phyloP scores from a whole-genome alignment of 2,329 filamentous ascomycete species.

The Fusarium sororula region DNA sequence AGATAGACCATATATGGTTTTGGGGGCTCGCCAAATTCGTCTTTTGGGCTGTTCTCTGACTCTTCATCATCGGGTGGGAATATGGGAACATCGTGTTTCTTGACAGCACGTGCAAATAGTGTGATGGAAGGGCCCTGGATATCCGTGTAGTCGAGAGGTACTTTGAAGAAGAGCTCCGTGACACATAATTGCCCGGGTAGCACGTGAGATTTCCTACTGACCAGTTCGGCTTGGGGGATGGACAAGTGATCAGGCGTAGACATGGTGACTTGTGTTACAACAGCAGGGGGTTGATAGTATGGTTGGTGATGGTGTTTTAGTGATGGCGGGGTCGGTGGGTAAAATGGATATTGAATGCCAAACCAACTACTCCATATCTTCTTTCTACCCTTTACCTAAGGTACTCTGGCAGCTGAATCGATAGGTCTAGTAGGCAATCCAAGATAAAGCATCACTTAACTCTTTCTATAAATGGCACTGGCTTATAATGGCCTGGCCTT shows the following conservation, averaged over 20 bases:
- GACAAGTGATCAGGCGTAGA: conserved; percentile 27
- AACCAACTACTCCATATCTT: not conserved
- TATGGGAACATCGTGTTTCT: conserved; percentile 71
- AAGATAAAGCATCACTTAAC: not conserved
- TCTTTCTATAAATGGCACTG: not conserved
- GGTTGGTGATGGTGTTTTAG: not conserved
- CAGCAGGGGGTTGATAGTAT: not conserved
- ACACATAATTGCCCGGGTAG: conserved; percentile 74
- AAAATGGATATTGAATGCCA: not conserved
- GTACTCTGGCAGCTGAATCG: not conserved
- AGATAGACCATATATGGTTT: conserved; percentile 76
- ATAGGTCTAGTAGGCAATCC: not conserved
- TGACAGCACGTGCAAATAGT: conserved; percentile 80
- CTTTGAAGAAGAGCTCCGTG: conserved; percentile 86
- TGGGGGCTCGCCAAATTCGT: conserved; percentile 41
- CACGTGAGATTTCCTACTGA: conserved; percentile 55
- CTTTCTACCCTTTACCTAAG: not conserved
- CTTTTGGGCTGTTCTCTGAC: not conserved
- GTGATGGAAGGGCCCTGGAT: conserved; percentile 69
- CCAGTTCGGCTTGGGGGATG: conserved; percentile 51
- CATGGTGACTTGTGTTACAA: conserved; percentile 6
- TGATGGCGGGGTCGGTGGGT: conserved; percentile 25
- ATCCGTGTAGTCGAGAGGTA: conserved; percentile 80
- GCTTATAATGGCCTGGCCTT: not conserved
- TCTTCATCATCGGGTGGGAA: conserved; percentile 52